Conservation (phyloP, 2,329 filamentous ascomycete genomes). For the Endoconidiophora laricicola region DNA sequence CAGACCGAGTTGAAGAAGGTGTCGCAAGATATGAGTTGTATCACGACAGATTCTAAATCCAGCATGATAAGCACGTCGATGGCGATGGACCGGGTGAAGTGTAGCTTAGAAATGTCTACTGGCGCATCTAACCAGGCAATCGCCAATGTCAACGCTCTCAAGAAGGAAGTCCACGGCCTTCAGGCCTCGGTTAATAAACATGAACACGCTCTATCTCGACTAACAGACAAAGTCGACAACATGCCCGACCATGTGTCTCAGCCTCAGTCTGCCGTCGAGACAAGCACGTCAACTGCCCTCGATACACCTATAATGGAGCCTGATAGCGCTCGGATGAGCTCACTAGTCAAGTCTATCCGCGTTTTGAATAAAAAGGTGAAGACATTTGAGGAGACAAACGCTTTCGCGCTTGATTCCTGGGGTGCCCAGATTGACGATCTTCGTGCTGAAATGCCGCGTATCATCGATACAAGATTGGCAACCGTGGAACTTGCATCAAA, state of each 20-base stretch:
- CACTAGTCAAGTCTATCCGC: neutral
- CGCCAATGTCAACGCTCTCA: too few relatives aligned
- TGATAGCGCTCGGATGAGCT: neutral
- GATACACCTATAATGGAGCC: too few relatives aligned
- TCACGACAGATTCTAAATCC: neutral
- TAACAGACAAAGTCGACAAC: too few relatives aligned
- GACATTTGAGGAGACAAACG: constrained; percentile 4
- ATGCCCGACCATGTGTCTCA: too few relatives aligned
- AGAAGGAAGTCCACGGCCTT: too few relatives aligned
- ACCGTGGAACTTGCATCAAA: neutral
- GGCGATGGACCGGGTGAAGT: too few relatives aligned
- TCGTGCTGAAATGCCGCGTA: constrained; percentile 1
- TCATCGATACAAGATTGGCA: constrained; percentile 1
- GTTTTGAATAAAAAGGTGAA: constrained; percentile 3
- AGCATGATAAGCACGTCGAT: neutral
- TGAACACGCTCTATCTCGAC: too few relatives aligned
- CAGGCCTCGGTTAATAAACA: too few relatives aligned
- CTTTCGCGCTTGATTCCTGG: constrained; percentile 3
- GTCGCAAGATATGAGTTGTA: neutral
- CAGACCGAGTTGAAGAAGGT: neutral
- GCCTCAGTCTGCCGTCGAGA: too few relatives aligned
- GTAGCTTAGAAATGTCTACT: too few relatives aligned
- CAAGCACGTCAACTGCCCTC: too few relatives aligned
- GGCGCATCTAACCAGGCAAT: too few relatives aligned
- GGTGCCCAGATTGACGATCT: constrained; percentile 4